A percentile compares a stretch with the other conserved stretches of the same genome.
Evolutionary conservation across 371 early-diverging fungal species (phyloP).

Genomic region (Dinochytrium kinnereticum): DNA sequence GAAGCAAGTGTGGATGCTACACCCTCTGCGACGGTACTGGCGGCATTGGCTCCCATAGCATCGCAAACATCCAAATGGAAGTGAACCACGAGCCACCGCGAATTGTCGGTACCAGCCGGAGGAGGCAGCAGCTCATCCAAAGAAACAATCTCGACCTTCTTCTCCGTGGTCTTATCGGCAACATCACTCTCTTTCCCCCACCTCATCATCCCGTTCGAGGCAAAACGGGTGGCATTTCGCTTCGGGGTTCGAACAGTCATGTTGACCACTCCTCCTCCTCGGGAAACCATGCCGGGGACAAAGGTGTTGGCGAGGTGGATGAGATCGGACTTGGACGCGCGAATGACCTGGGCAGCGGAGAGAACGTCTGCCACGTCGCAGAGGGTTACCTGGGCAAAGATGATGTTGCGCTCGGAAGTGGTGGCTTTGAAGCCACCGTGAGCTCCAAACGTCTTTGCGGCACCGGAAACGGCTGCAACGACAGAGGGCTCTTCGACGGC

Average conservation of each 20-base stretch:
- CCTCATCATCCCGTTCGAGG: not conserved
- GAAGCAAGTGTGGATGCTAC: slow-evolving; percentile 55
- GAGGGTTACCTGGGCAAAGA: slow-evolving; percentile 66
- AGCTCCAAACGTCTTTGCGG: slow-evolving; percentile 65
- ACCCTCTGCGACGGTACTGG: slow-evolving; percentile 69
- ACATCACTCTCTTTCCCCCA: not conserved
- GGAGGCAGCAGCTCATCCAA: slow-evolving; percentile 4
- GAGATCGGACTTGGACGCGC: slow-evolving; percentile 29
- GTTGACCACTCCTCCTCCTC: slow-evolving; percentile 70
- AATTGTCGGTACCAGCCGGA: not conserved
- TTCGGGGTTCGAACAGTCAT: slow-evolving; percentile 52
- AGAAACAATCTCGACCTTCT: slow-evolving; percentile 13
- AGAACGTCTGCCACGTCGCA: slow-evolving; percentile 55
- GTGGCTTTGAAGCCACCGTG: slow-evolving; percentile 59
- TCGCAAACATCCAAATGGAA: slow-evolving; percentile 73
- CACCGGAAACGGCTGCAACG: slow-evolving; percentile 72
- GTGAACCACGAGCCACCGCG: slow-evolving; percentile 66
- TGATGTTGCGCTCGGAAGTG: slow-evolving; percentile 63
- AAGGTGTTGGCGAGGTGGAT: slow-evolving; percentile 60
- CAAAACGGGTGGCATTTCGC: not conserved
- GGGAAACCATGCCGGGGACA: slow-evolving; percentile 61
- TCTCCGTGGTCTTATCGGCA: not conserved
- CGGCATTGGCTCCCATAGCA: slow-evolving; percentile 76
- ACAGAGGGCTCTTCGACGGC: slow-evolving; percentile 79
- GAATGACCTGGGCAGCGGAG: slow-evolving; percentile 30